Conservation (phyloP, 306 rosid genomes). For the Adenanthera pavonina region DNA sequence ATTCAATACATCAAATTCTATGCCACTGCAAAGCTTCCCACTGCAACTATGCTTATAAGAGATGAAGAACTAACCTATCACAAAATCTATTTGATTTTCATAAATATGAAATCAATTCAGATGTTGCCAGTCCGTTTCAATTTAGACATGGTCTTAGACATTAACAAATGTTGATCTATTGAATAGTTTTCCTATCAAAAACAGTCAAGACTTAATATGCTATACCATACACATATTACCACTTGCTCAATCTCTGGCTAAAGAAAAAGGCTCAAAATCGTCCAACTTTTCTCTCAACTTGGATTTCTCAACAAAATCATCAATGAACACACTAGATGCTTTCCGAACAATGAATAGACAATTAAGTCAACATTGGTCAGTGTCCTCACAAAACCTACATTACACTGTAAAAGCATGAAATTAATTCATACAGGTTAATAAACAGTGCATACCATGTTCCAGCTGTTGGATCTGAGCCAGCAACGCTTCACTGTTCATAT, state of each 20-base stretch:
- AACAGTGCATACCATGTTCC: constrained; percentile 68
- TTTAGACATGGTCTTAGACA: not conserved
- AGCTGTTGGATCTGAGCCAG: constrained; percentile 69
- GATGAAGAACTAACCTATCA: not conserved
- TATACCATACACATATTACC: not conserved
- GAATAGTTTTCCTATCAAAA: not conserved
- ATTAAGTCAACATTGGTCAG: constrained; percentile 11
- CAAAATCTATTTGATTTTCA: not conserved
- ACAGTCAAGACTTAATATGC: not conserved
- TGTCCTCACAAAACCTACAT: not conserved
- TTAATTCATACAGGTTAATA: not conserved
- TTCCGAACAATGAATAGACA: not conserved
- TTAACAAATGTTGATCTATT: not conserved
- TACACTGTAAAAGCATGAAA: constrained; percentile 24
- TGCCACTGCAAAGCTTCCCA: not conserved
- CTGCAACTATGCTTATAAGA: not conserved
- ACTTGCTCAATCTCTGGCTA: not conserved
- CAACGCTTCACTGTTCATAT: constrained; percentile 46
- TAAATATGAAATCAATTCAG: not conserved
- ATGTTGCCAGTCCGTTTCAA: not conserved
- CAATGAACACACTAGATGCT: not conserved
- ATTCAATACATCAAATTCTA: not conserved
- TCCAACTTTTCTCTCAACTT: not conserved
- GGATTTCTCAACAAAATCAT: constrained; percentile 1
- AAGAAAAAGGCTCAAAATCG: not conserved